phyloP scores from a whole-genome alignment of 2,329 filamentous ascomycete genomes.

The Aspergillus clavatus region DNA sequence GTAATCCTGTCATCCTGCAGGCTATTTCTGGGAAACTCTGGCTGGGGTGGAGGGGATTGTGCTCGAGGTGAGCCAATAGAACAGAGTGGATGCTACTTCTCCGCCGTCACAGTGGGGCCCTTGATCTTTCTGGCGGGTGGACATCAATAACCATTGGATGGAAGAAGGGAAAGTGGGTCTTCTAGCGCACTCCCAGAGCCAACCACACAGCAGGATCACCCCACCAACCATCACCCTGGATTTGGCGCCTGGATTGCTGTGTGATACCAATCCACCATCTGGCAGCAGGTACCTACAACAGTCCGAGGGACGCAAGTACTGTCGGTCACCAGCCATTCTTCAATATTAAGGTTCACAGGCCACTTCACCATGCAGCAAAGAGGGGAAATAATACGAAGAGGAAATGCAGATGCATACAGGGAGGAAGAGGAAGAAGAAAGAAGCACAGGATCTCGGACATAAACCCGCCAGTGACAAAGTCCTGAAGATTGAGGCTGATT shows the following conservation, averaged over 20 bases:
- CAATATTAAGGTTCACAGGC: slow-evolving; percentile 4
- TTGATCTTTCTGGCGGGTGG: slow-evolving; percentile 10
- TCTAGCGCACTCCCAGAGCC: not conserved
- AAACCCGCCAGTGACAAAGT: no score
- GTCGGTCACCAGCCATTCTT: no score
- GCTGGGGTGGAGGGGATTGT: not conserved
- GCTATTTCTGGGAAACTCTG: not conserved
- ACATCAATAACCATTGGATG: slow-evolving; percentile 3
- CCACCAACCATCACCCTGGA: slow-evolving; percentile 10
- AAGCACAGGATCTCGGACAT: no score
- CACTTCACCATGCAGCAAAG: not conserved
- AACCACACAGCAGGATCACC: not conserved
- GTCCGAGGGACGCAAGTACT: no score
- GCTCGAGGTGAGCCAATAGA: not conserved
- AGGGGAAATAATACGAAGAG: not conserved
- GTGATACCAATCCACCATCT: no score
- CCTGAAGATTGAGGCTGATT: no score
- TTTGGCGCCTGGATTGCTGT: slow-evolving; percentile 17
- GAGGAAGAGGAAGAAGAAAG: not conserved
- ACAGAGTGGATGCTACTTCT: not conserved
- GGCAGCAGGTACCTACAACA: no score
- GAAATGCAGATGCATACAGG: not conserved
- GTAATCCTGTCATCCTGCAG: not conserved
- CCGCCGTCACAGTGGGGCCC: not conserved
- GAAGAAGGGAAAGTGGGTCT: not conserved